Conservation (phyloP, 2,329 filamentous ascomycete species). For the Chaetoscypha palmicola region DNA sequence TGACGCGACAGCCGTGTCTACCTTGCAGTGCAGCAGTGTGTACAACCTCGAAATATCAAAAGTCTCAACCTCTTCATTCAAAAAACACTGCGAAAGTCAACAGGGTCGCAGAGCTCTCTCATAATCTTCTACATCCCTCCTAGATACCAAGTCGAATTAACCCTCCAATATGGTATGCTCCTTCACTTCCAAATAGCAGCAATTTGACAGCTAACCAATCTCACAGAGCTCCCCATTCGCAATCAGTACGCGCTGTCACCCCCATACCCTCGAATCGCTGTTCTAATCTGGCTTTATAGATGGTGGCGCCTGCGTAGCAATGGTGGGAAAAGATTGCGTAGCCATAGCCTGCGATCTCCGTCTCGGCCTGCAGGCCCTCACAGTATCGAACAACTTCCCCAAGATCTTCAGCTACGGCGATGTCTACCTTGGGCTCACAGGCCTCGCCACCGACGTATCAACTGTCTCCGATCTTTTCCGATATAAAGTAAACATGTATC, state of each 20-base stretch:
- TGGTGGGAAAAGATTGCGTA: conserved; percentile 99
- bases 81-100: too few relatives aligned
- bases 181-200: conserved; percentile 2
- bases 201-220: conserved; percentile 29
- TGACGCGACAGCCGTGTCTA: conserved; percentile 30
- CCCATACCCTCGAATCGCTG: conserved; percentile 8
- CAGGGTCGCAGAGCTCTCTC: background rate
- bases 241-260: conserved; percentile 63
- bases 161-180: conserved; percentile 27
- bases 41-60: conserved; percentile 1
- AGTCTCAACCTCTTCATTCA: too few relatives aligned
- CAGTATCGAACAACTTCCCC: conserved; percentile 99
- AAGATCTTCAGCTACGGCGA: conserved; percentile 98
- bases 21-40: conserved; percentile 23
- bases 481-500: conserved; percentile 99
- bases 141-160: background rate
- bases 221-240: conserved; percentile 81
- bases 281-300: conserved; percentile 38
- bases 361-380: conserved; percentile 91
- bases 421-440: conserved; percentile 91
- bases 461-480: conserved; percentile 96
- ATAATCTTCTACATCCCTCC: background rate
- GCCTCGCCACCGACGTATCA: conserved; percentile 89
- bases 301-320: conserved; percentile 93
- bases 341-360: conserved; percentile 98